These are phyloP conservation scores for Carex scoparia DNA, from an alignment of 176 grass and related monocot species.

Conservation along the genomic window DNA sequence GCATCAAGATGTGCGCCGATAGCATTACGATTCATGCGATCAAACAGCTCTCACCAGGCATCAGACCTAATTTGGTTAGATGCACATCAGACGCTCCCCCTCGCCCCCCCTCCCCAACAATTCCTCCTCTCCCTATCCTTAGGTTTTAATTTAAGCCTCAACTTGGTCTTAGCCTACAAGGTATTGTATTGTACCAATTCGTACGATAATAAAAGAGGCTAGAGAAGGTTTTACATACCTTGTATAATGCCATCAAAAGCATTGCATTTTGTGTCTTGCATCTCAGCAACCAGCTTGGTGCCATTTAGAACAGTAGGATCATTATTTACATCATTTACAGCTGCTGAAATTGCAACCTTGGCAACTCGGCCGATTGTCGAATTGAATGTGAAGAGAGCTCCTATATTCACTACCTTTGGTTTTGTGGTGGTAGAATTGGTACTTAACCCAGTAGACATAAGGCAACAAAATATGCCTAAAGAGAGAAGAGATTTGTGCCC, in stretches of 20 bases:
- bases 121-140: not conserved
- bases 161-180: not conserved
- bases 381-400: conserved; percentile 58
- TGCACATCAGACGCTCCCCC: too few relatives aligned
- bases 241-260: conserved; percentile 67
- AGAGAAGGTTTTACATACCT: conserved; percentile 38
- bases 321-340: conserved; percentile 63
- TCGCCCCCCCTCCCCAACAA: too few relatives aligned
- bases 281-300: conserved; percentile 50
- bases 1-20: too few relatives aligned
- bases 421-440: conserved; percentile 27
- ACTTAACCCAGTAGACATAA: conserved; percentile 29
- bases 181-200: not conserved
- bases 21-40: too few relatives aligned
- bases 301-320: conserved; percentile 54
- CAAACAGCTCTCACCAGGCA: too few relatives aligned
- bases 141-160: not conserved
- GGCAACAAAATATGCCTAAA: conserved; percentile 33
- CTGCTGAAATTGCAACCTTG: conserved; percentile 58
- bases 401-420: conserved; percentile 48
- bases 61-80: too few relatives aligned
- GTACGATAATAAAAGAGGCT: not conserved
- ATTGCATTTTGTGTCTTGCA: conserved; percentile 68
- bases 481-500: conserved; percentile 11
- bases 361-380: conserved; percentile 76